These are phyloP conservation scores for Hypomontagnella submonticulosa DNA, from an alignment of 495 filamentous ascomycete genomes.

Conservation along the genomic window DNA sequence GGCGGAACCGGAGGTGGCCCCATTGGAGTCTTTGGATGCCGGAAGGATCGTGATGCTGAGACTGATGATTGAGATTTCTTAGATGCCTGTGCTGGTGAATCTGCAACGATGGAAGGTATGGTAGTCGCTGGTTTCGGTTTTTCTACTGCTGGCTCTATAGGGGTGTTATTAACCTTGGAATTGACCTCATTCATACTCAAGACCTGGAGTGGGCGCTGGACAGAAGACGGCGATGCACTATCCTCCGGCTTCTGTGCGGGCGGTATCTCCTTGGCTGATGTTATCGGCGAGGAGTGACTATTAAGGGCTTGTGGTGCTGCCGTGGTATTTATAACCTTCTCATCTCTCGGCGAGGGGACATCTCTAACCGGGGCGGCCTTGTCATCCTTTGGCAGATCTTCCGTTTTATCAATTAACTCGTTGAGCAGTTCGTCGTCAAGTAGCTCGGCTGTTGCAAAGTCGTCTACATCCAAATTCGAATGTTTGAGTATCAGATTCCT, in stretches of 20 bases:
- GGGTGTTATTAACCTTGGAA: slow-evolving; percentile 1
- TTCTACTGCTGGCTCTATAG: background rate
- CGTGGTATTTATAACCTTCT: background rate
- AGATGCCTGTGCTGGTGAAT: slow-evolving; percentile 4
- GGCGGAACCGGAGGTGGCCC: slow-evolving; percentile 37
- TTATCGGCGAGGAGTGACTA: background rate
- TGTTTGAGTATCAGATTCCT: background rate
- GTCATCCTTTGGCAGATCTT: background rate
- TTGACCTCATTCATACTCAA: slow-evolving; percentile 13
- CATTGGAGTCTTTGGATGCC: slow-evolving; percentile 33
- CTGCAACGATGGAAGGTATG: background rate
- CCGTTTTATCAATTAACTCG: slow-evolving; percentile 16
- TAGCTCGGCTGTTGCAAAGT: slow-evolving; percentile 3
- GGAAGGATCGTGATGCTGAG: slow-evolving; percentile 23
- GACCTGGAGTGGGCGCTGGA: slow-evolving; percentile 10
- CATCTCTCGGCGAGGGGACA: background rate
- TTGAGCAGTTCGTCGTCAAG: slow-evolving; percentile 25
- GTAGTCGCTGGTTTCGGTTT: slow-evolving; percentile 6
- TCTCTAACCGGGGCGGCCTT: background rate
- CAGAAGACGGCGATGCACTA: slow-evolving; percentile 25
- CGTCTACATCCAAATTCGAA: slow-evolving; percentile 4
- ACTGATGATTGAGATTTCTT: slow-evolving; percentile 9
- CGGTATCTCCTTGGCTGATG: background rate
- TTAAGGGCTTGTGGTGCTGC: background rate
- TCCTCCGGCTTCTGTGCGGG: slow-evolving; percentile 23